Evolutionary conservation across 2,329 filamentous ascomycete genomes (phyloP).

Genomic region (Sclerotinia spermophila): DNA sequence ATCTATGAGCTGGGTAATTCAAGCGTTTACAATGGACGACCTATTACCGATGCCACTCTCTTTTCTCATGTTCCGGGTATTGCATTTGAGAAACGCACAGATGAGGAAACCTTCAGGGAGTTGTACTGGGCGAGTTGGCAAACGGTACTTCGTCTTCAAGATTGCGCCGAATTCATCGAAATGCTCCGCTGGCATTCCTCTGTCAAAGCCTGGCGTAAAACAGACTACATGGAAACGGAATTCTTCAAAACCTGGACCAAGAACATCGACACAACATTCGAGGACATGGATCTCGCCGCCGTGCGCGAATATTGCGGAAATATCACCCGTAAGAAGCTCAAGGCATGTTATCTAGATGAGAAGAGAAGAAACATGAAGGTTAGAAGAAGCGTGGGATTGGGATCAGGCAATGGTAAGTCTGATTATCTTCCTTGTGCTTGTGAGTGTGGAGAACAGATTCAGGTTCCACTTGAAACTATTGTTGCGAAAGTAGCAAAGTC

Average conservation of each 20-base stretch:
- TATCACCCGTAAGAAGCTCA: conserved; percentile 16
- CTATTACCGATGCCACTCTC: conserved; percentile 18
- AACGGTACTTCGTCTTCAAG: conserved; percentile 13
- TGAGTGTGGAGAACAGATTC: conserved; percentile 9
- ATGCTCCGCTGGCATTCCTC: conserved; percentile 19
- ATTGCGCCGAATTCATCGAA: conserved; percentile 18
- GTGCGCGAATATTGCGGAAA: conserved; percentile 17
- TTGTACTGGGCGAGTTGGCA: conserved; percentile 18
- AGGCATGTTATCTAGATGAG: conserved; percentile 17
- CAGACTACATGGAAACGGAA: conserved; percentile 14
- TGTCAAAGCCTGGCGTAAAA: conserved; percentile 15
- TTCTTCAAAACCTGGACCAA: conserved; percentile 19
- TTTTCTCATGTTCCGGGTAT: conserved; percentile 15
- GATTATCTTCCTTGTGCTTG: conserved; percentile 15
- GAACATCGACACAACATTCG: conserved; percentile 14
- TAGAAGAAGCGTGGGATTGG: not conserved
- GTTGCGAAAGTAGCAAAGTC: not conserved
- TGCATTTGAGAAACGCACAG: conserved; percentile 15
- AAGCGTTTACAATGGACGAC: conserved; percentile 17
- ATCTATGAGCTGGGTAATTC: conserved; percentile 16
- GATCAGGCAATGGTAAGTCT: conserved; percentile 13
- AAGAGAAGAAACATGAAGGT: conserved; percentile 16
- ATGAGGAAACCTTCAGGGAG: conserved; percentile 16
- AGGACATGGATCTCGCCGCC: conserved; percentile 14
- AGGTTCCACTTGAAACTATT: conserved; percentile 5